Evolutionary conservation across 306 rosid species (phyloP), one percentile per base, ranked within the genome.

Genomic region (Malus fusca): DNA sequence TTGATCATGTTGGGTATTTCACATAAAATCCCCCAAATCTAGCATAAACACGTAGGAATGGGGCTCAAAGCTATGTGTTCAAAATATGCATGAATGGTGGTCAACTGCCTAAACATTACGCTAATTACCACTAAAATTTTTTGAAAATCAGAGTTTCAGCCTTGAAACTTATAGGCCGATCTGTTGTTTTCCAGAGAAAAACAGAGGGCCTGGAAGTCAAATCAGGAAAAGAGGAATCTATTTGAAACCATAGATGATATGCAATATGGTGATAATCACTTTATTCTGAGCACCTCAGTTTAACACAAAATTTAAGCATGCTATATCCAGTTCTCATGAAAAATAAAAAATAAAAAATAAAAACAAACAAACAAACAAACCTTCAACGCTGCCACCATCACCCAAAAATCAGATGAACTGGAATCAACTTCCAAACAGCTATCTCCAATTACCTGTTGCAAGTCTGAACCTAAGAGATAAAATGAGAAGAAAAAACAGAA

Each of bases 341-440:
- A 51, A 82, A 66, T n/a, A n/a, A n/a, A n/a, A n/a, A n/a, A n/a
- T 66, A 56, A 52, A 26, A 30, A 26, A 4, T 4, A 30, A 4
- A 28, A 28, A 28, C 30, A 28, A 28, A 28, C 30, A 28, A 3
- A 28, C 31, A 4, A 31, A 80, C 90, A 42, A 79, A 94, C 98
- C 97, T 95, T 95, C 77, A 95, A 82, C 37, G 99, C 97, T 82
- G 96, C 96, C 79, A 95, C 92, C 91, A 95, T 77, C 77, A 92
- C 88, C 99, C 99, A 95, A 90, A 92, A 92, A 77, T 92, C 91
- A 23, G 96, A 92, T 30, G 99, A 95, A 80, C 67, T 85, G 48
- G 92, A 83, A 74, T 89, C 89, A 80, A 92, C 88, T 81, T 95
- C 99, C 71, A 86, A 85, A 82, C 81, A 80, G 79, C 82, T 80